phyloP scores from a whole-genome alignment of 2,329 filamentous ascomycete species.

The Penicillium digitatum region DNA sequence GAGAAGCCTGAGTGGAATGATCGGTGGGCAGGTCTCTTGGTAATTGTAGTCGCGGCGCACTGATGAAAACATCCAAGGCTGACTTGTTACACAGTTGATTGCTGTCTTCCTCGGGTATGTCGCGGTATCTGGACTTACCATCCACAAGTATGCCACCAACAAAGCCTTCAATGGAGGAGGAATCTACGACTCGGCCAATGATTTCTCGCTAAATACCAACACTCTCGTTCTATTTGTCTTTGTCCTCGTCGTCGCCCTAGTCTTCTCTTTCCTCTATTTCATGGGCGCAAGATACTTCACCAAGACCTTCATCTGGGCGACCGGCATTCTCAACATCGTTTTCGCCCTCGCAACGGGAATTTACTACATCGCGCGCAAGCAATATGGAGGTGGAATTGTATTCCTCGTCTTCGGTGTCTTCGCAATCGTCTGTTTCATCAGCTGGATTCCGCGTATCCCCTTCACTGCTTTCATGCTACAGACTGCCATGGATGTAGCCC shows the following conservation, averaged over 20 bases:
- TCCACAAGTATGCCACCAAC: slow-evolving; percentile 68
- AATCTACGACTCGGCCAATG: slow-evolving; percentile 66
- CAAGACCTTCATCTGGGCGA: slow-evolving; percentile 89
- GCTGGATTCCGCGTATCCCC: slow-evolving; percentile 85
- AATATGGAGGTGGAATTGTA: slow-evolving; percentile 81
- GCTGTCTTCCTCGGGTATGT: slow-evolving; percentile 68
- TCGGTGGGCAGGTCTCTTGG: slow-evolving; percentile 78
- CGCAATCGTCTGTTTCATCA: slow-evolving; percentile 75
- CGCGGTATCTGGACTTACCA: slow-evolving; percentile 69
- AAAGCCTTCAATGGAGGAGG: slow-evolving; percentile 63
- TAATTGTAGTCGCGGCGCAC: slow-evolving; percentile 33
- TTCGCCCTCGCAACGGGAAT: slow-evolving; percentile 81
- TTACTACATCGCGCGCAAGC: slow-evolving; percentile 73
- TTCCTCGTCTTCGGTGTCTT: slow-evolving; percentile 81
- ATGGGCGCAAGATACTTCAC: slow-evolving; percentile 71
- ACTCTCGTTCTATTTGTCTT: slow-evolving; percentile 83
- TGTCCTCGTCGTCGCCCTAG: slow-evolving; percentile 66
- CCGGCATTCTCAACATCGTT: slow-evolving; percentile 80
- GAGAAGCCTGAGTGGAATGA: slow-evolving; percentile 86
- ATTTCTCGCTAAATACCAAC: slow-evolving; percentile 71
- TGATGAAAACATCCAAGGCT: background rate
- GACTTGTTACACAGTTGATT: slow-evolving; percentile 53
- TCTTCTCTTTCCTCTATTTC: slow-evolving; percentile 74
- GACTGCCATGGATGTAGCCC: slow-evolving; percentile 79
- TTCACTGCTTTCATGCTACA: slow-evolving; percentile 88